Base-by-base conservation (phyloP, 352 stramenopile genomes). In the Globisporangium mamillatum region DNA sequence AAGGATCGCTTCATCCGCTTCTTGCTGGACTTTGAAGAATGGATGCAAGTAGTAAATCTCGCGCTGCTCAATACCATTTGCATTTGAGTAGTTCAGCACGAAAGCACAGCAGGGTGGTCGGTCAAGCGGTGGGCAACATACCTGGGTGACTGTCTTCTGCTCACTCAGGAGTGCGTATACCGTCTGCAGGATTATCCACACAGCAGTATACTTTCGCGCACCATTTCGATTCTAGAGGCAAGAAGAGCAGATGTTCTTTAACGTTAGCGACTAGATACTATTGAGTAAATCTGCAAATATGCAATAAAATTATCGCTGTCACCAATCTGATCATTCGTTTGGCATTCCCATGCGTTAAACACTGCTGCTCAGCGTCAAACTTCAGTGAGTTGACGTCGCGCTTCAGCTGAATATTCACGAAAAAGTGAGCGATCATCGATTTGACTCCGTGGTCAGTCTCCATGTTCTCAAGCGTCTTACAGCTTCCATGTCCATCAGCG, bases 21-120 rank as follows among this genome's bases (percentile, higher is more conserved):
- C 86, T 53, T 70, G 78, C 68, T 95, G 88, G 1, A 64, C 75
- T 66, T 88, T 89, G 60, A 95, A 95, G 34, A 95, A 95, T 24
- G 86, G 75, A 62, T 95, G 86, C 38, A 95, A 53, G 60, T 95
- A 95, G 70, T 95, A 95, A 3, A 95, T 74, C 69, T 95, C 88
- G 64, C 88, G 76, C 82, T 95, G 32, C 2, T 4, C 44, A 36
- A 59, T 9, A 24, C 22, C 25, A 62, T 58, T 63, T 52, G 12
- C 24, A 36, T 22, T 44, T 54, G 34, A 46, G 59, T 20, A 46
- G 14, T 44, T 41, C 32, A 44, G 12, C 20, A 34, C 14, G 18
- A 25, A 3, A 16, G 32, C 8, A 38, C 32, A 38, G 8, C 9
- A 46, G 59, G 8, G 1, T 22, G 12, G 3, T n/a, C 34, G 12